Conservation (phyloP, 1,284 basidiomycete genomes). For the Cryptococcus wingfieldii region DNA sequence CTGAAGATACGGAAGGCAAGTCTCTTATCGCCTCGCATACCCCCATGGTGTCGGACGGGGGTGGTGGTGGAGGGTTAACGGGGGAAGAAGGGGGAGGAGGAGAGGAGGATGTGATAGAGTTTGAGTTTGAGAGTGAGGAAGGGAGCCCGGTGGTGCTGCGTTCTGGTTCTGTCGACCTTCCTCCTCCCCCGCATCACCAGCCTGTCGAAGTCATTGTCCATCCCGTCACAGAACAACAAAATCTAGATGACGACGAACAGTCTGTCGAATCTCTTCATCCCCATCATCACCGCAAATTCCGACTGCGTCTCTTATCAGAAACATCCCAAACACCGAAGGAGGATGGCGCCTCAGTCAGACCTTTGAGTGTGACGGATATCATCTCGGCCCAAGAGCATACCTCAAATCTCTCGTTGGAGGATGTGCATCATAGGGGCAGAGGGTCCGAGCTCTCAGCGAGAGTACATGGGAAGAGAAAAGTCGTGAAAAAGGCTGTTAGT, state of each 20-base stretch:
- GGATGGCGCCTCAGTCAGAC: conserved; percentile 11
- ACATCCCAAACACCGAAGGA: not conserved
- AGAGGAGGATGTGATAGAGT: conserved; percentile 33
- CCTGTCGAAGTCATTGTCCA: conserved; percentile 27
- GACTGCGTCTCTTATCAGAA: conserved; percentile 29
- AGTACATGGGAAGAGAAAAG: conserved; percentile 8
- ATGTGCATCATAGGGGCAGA: conserved; percentile 5
- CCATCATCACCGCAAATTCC: conserved; percentile 29
- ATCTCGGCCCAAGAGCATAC: conserved; percentile 12
- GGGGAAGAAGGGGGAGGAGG: not conserved
- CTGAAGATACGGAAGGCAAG: conserved; percentile 17
- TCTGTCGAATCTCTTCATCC: not conserved
- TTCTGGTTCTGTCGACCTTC: not conserved
- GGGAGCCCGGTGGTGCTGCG: conserved; percentile 13
- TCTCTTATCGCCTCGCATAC: not conserved
- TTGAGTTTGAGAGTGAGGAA: conserved; percentile 44
- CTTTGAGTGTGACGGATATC: conserved; percentile 35
- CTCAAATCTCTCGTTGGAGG: conserved; percentile 3
- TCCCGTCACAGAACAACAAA: conserved; percentile 17
- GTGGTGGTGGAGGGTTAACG: too few species aligned
- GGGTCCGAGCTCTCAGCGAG: not conserved
- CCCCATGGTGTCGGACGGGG: too few species aligned
- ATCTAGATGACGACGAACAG: too few species aligned
- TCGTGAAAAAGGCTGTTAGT: conserved; percentile 17
- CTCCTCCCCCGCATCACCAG: not conserved